These are phyloP conservation scores for Sphaerulina musiva DNA, from an alignment of 2,329 filamentous ascomycete genomes.

Conservation along the genomic window DNA sequence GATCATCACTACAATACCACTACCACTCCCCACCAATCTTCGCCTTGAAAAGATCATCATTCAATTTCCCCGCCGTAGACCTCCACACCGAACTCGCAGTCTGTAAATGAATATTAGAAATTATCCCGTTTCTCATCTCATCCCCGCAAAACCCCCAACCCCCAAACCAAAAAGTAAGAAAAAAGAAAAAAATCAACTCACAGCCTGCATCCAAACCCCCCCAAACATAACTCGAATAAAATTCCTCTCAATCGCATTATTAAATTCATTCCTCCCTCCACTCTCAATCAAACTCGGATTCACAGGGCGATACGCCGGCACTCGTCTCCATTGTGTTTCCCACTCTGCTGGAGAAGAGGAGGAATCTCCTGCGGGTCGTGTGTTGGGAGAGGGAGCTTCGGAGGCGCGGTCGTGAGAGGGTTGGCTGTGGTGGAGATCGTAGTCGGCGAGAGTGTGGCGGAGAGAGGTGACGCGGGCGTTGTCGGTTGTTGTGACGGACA, in stretches of 20 bases:
- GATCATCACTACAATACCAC: neutral
- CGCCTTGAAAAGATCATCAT: constrained; percentile 46
- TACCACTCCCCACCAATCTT: constrained; percentile 48
- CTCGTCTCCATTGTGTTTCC: constrained; percentile 44
- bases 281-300: constrained; percentile 38
- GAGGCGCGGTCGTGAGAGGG: constrained; percentile 23
- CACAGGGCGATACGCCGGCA: constrained; percentile 45
- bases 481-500: constrained; percentile 43
- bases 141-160: no score
- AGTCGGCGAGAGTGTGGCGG: constrained; percentile 39
- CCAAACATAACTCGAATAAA: constrained; percentile 49
- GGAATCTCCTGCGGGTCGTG: constrained; percentile 20
- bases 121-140: neutral
- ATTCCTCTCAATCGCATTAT: constrained; percentile 40
- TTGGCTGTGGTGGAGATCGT: constrained; percentile 41
- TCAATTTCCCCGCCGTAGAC: constrained; percentile 45
- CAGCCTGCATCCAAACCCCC: constrained; percentile 39
- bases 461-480: constrained; percentile 37
- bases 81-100: constrained; percentile 45
- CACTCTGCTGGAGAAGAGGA: constrained; percentile 34
- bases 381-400: constrained; percentile 29
- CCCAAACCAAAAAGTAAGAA: neutral
- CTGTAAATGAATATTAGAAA: constrained; percentile 23
- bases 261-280: constrained; percentile 40
- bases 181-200: constrained; percentile 33